phyloP scores from a whole-genome alignment of 148 eudicot species.

The Chenopodium formosanum region DNA sequence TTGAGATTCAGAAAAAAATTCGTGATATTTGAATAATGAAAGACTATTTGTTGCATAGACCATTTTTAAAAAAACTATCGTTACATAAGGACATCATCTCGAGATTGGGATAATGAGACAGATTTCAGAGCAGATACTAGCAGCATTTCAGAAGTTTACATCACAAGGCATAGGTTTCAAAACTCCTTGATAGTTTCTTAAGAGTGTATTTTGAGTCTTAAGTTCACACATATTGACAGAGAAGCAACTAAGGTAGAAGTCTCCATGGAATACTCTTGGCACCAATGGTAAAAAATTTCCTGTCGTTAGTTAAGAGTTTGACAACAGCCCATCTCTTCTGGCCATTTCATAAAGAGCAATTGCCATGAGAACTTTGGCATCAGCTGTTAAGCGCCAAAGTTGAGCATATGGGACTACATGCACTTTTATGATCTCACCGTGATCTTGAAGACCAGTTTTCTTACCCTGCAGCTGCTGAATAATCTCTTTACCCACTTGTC shows the following conservation, averaged over 20 bases:
- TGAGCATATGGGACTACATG: conserved; percentile 71
- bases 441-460: conserved; percentile 81
- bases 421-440: conserved; percentile 82
- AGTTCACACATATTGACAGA: no score
- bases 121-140: neutral
- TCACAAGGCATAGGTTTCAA: neutral
- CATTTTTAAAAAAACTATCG: no score
- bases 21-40: no score
- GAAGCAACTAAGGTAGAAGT: neutral
- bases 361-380: conserved; percentile 85
- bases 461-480: conserved; percentile 75
- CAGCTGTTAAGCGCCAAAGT: conserved; percentile 86
- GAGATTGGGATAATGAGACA: neutral
- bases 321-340: conserved; percentile 63
- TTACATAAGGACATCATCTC: no score
- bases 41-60: no score
- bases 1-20: no score
- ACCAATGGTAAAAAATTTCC: neutral
- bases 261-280: neutral
- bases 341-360: conserved; percentile 92
- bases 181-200: neutral
- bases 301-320: conserved; percentile 11
- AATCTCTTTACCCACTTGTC: conserved; percentile 55
- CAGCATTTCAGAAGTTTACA: neutral
- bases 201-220: neutral